phyloP scores from a whole-genome alignment of 495 filamentous ascomycete genomes.

The Podospora didyma region DNA sequence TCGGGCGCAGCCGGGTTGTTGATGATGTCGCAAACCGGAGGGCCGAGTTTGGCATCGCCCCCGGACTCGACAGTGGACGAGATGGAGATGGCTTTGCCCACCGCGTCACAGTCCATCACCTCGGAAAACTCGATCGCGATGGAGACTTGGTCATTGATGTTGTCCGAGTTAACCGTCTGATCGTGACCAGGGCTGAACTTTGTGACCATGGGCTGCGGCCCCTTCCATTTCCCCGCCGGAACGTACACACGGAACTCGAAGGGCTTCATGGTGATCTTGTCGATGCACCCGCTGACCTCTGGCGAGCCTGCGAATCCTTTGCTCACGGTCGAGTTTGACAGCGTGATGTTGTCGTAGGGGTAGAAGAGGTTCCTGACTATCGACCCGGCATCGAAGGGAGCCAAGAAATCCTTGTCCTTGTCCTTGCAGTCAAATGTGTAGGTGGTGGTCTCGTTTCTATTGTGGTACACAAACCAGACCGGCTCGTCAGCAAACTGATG shows the following conservation, averaged over 20 bases:
- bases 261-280: conserved; percentile 46
- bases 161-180: conserved; percentile 42
- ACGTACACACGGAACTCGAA: conserved; percentile 65
- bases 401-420: conserved; percentile 43
- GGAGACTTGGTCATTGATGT: conserved; percentile 24
- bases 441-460: conserved; percentile 55
- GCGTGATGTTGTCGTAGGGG: conserved; percentile 57
- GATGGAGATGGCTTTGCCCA: conserved; percentile 26
- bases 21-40: conserved; percentile 31
- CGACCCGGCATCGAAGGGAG: conserved; percentile 52
- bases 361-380: conserved; percentile 66
- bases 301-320: conserved; percentile 12
- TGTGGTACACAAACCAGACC: conserved; percentile 66
- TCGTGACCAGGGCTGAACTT: conserved; percentile 64
- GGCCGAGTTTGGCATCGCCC: conserved; percentile 21
- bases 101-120: conserved; percentile 58
- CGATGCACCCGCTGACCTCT: conserved; percentile 51
- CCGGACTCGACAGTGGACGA: conserved; percentile 51
- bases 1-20: conserved; percentile 49
- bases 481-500: conserved; percentile 52
- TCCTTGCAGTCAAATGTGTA: conserved; percentile 59
- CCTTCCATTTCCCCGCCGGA: conserved; percentile 49
- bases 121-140: conserved; percentile 60
- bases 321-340: conserved; percentile 30
- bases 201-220: conserved; percentile 56